A percentile compares a stretch with the other conserved stretches of the same genome.
These are phyloP conservation scores for Neoscytalidium dimidiatum DNA, from an alignment of 2,329 filamentous ascomycete species.

Conservation along the genomic window DNA sequence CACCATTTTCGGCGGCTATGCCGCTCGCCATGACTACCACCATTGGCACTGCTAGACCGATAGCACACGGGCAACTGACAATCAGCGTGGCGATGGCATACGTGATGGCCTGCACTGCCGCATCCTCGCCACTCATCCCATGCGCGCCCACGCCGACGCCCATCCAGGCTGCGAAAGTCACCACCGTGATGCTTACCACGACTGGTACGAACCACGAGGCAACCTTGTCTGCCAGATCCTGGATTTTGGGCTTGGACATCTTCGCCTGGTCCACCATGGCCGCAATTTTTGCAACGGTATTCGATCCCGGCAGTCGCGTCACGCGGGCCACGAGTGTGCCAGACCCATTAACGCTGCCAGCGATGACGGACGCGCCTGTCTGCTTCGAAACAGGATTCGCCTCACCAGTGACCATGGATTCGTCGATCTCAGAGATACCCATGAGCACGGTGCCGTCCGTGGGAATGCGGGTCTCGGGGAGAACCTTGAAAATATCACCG, in stretches of 20 bases:
- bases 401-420: conserved; percentile 80
- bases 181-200: conserved; percentile 57
- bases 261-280: conserved; percentile 71
- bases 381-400: conserved; percentile 61
- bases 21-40: conserved; percentile 73
- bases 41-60: conserved; percentile 77
- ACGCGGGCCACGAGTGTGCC: conserved; percentile 55
- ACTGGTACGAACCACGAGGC: conserved; percentile 70
- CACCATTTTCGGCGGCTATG: conserved; percentile 63
- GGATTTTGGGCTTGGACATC: conserved; percentile 66
- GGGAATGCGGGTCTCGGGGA: conserved; percentile 60
- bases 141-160: conserved; percentile 50
- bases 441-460: conserved; percentile 69
- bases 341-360: conserved; percentile 62
- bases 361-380: conserved; percentile 57
- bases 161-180: conserved; percentile 69
- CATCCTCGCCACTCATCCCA: conserved; percentile 32
- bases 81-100: conserved; percentile 73
- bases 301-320: conserved; percentile 65
- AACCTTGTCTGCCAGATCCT: conserved; percentile 68
- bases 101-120: conserved; percentile 64
- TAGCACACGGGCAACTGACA: conserved; percentile 79
- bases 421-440: conserved; percentile 69
- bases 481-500: conserved; percentile 66
- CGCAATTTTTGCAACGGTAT: conserved; percentile 71